A percentile compares a stretch with the other conserved stretches of the same genome.
Conservation (phyloP, 352 stramenopile genomes). For the Pythium chondricola region DNA sequence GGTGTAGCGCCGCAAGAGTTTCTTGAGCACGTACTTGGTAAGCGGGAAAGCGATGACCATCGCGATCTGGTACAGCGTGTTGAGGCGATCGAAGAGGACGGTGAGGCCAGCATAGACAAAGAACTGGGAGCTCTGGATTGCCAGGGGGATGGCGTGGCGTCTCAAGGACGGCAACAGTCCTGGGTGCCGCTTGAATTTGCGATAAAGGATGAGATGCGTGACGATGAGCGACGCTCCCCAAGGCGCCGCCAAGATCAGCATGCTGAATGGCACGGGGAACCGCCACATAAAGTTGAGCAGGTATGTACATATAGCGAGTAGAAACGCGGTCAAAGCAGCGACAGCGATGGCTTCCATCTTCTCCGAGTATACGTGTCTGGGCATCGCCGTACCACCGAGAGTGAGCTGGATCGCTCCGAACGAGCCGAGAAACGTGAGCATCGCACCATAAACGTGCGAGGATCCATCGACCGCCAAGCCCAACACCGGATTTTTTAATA, state of each 20-base stretch:
- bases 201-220: not conserved
- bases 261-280: slow-evolving; percentile 2
- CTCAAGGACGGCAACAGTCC: not conserved
- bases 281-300: not conserved
- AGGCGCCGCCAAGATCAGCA: not conserved
- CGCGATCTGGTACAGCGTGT: not conserved
- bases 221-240: not conserved
- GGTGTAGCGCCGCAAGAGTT: not conserved
- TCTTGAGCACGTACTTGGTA: slow-evolving; percentile 6
- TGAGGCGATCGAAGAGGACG: slow-evolving; percentile 1
- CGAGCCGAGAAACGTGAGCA: not conserved
- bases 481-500: not conserved
- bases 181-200: not conserved
- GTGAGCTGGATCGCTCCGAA: slow-evolving; percentile 2
- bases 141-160: not conserved
- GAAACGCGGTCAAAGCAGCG: not conserved
- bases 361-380: not conserved
- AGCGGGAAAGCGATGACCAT: slow-evolving; percentile 3
- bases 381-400: not conserved
- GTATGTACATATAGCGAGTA: not conserved
- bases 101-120: slow-evolving; percentile 1
- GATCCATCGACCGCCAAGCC: not conserved
- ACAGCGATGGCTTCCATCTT: not conserved
- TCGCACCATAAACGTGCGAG: not conserved
- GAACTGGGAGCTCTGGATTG: not conserved